phyloP scores from a whole-genome alignment of 768 basidiomycete genomes.

The Clavaria fumosa region DNA sequence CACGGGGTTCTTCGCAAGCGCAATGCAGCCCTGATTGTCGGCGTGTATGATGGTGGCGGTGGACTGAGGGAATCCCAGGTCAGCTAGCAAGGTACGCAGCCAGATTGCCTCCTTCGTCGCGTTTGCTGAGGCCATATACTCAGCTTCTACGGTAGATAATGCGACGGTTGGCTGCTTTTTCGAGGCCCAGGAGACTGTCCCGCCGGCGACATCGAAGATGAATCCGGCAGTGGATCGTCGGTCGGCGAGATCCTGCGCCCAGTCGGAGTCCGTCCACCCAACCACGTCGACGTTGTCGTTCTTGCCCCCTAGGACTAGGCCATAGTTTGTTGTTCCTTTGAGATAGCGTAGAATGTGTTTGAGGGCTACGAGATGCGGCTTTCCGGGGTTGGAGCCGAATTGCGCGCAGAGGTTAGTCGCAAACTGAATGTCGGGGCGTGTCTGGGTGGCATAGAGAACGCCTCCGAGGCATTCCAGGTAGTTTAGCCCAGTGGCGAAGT shows the following conservation, averaged over 20 bases:
- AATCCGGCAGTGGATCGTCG: constrained; percentile 22
- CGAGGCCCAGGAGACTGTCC: constrained; percentile 20
- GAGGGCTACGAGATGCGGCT: constrained; percentile 16
- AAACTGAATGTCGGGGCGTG: constrained; percentile 22
- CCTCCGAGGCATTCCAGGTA: constrained; percentile 16
- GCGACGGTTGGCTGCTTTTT: constrained; percentile 7
- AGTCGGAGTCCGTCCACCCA: constrained; percentile 14
- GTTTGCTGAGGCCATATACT: neutral
- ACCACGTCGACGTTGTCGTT: neutral
- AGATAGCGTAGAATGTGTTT: constrained; percentile 21
- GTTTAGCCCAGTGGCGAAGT: constrained; percentile 10
- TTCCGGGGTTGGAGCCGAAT: constrained; percentile 17
- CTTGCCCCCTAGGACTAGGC: constrained; percentile 9
- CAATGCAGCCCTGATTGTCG: neutral
- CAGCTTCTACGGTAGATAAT: neutral
- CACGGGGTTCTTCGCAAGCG: neutral
- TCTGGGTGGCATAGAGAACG: constrained; percentile 19
- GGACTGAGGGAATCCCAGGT: neutral
- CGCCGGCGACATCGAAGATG: constrained; percentile 17
- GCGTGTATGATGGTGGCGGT: neutral
- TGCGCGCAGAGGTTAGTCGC: constrained; percentile 17
- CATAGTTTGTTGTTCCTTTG: constrained; percentile 5
- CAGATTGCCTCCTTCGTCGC: neutral
- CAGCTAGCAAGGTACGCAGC: neutral
- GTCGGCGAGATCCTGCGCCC: constrained; percentile 19